Evolutionary conservation across 2,329 filamentous ascomycete genomes (phyloP).

Genomic region (Monilinia laxa): DNA sequence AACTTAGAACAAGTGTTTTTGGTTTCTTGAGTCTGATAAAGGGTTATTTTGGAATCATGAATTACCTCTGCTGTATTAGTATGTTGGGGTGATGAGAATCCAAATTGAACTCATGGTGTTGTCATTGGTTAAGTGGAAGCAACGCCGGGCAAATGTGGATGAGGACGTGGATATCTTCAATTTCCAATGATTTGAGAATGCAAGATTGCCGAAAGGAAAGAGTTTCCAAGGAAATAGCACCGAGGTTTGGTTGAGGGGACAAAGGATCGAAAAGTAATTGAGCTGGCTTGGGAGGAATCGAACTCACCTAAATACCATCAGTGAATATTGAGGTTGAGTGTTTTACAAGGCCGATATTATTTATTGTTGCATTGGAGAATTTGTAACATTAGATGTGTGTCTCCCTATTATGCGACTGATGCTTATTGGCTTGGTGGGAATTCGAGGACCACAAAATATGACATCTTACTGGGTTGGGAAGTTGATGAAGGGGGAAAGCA

Average conservation of each 20-base stretch:
- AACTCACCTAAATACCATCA: neutral
- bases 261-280: neutral
- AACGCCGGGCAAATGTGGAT: neutral
- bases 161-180: neutral
- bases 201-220: neutral
- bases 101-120: neutral
- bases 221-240: neutral
- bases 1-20: neutral
- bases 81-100: neutral
- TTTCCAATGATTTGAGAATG: neutral
- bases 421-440: neutral
- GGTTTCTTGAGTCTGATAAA: neutral
- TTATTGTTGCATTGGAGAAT: neutral
- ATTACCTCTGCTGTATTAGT: neutral
- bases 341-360: neutral
- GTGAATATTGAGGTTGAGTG: neutral
- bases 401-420: neutral
- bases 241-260: neutral
- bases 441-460: neutral
- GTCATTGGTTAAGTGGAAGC: neutral
- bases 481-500: neutral
- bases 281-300: neutral
- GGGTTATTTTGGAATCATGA: neutral
- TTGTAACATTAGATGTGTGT: neutral
- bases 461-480: neutral